Conservation (phyloP, 345 rosid genomes). For the Linum usitatissimum region DNA sequence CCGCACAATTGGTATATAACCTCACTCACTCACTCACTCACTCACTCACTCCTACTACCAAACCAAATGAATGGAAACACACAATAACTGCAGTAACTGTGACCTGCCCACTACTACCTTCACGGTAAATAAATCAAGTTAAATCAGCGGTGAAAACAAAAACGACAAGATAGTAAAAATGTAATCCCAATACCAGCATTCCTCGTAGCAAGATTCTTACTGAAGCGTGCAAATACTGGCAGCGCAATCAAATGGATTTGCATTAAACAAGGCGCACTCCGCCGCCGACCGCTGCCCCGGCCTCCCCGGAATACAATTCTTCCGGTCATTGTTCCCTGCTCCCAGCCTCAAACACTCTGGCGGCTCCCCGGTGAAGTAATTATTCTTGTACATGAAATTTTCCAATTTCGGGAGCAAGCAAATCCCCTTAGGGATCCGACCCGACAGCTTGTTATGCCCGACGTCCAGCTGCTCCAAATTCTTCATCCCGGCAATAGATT, state of each 20-base stretch:
- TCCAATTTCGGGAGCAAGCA: constrained; percentile 55
- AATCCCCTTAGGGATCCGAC: constrained; percentile 49
- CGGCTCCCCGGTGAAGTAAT: constrained; percentile 59
- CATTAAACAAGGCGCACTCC: constrained; percentile 51
- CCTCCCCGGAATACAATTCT: constrained; percentile 53
- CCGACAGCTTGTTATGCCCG: constrained; percentile 50
- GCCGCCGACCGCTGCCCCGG: constrained; percentile 49
- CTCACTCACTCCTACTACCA: too few species aligned
- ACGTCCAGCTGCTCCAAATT: constrained; percentile 70
- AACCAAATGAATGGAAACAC: too few species aligned
- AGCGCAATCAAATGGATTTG: constrained; percentile 41
- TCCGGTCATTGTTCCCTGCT: constrained; percentile 35
- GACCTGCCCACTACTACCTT: too few species aligned
- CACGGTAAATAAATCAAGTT: too few species aligned
- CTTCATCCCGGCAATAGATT: constrained; percentile 56
- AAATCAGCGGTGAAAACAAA: not conserved
- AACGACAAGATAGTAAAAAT: too few species aligned
- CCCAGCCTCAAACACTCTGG: constrained; percentile 39
- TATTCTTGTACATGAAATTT: constrained; percentile 63
- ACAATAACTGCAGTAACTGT: too few species aligned
- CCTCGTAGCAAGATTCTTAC: not conserved
- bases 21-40: too few species aligned
- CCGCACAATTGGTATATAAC: too few species aligned
- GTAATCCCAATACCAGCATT: not conserved
- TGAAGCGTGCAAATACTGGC: constrained; percentile 41